Conservation (phyloP, 495 filamentous ascomycete species). For the Xylaria telfairii region DNA sequence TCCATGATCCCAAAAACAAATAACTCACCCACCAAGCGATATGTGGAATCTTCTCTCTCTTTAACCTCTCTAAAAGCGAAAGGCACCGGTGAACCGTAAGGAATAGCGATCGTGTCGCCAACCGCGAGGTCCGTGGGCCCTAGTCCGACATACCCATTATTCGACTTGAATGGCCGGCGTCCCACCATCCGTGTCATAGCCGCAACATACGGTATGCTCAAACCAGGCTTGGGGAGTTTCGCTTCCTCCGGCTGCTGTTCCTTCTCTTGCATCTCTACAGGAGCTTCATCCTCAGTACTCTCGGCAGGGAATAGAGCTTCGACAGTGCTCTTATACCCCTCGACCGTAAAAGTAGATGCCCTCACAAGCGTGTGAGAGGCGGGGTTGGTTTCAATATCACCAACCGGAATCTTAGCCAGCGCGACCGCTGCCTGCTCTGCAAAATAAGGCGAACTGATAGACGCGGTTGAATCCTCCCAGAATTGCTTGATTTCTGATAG, state of each 20-base stretch:
- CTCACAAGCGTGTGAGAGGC: neutral
- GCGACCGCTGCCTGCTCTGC: conserved; percentile 24
- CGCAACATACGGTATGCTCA: neutral
- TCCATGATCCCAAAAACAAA: conserved; percentile 30
- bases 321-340: conserved; percentile 17
- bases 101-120: conserved; percentile 16
- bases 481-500: conserved; percentile 21
- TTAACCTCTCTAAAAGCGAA: conserved; percentile 17
- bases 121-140: conserved; percentile 21
- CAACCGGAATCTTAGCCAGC: conserved; percentile 24
- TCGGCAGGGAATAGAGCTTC: conserved; percentile 18
- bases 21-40: conserved; percentile 18
- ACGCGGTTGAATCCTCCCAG: conserved; percentile 28
- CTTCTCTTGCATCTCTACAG: neutral
- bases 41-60: neutral
- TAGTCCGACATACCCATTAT: conserved; percentile 21
- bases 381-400: conserved; percentile 5
- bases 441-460: conserved; percentile 27
- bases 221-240: neutral
- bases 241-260: conserved; percentile 2
- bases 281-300: neutral
- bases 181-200: conserved; percentile 22
- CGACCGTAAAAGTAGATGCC: conserved; percentile 16
- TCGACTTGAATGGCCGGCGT: conserved; percentile 17
- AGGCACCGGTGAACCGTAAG: conserved; percentile 25